These are phyloP conservation scores for Amanita fuliginea DNA, from an alignment of 768 basidiomycete genomes.

Conservation along the genomic window DNA sequence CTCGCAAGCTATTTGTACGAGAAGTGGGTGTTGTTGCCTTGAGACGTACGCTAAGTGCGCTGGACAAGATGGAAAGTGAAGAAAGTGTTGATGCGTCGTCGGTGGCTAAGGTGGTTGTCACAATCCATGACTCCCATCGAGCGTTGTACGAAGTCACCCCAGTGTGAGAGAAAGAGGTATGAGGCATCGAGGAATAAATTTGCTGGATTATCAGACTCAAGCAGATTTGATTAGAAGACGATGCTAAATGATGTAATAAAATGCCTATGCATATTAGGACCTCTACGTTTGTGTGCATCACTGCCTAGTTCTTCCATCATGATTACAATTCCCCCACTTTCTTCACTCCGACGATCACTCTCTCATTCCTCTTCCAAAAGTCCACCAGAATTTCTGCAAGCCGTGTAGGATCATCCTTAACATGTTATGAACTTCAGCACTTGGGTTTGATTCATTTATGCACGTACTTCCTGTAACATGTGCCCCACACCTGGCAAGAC, in stretches of 20 bases:
- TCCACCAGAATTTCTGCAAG: slow-evolving; percentile 75
- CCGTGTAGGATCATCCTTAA: slow-evolving; percentile 74
- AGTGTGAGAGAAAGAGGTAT: slow-evolving; percentile 86
- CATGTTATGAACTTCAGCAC: background rate
- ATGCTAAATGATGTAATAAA: background rate
- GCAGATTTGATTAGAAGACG: slow-evolving; percentile 8
- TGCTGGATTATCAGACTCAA: slow-evolving; percentile 55
- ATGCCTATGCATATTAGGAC: too few species aligned
- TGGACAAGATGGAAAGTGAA: slow-evolving; percentile 46
- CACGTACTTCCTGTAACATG: slow-evolving; percentile 81
- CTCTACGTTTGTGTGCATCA: too few species aligned
- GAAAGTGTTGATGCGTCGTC: slow-evolving; percentile 7
- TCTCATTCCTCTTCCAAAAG: slow-evolving; percentile 88
- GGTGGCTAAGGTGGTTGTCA: slow-evolving; percentile 34
- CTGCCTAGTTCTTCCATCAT: too few species aligned
- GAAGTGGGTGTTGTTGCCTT: slow-evolving; percentile 87
- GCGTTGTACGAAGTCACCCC: slow-evolving; percentile 77
- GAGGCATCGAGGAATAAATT: slow-evolving; percentile 73
- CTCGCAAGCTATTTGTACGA: slow-evolving; percentile 75
- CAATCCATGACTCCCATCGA: slow-evolving; percentile 51
- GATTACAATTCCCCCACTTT: slow-evolving; percentile 42
- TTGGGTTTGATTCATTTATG: background rate
- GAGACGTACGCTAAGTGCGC: slow-evolving; percentile 50
- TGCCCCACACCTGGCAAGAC: slow-evolving; percentile 87
- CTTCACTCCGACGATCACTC: slow-evolving; percentile 49